Conservation (phyloP, 2,329 filamentous ascomycete genomes). For the Daldinia sp. region DNA sequence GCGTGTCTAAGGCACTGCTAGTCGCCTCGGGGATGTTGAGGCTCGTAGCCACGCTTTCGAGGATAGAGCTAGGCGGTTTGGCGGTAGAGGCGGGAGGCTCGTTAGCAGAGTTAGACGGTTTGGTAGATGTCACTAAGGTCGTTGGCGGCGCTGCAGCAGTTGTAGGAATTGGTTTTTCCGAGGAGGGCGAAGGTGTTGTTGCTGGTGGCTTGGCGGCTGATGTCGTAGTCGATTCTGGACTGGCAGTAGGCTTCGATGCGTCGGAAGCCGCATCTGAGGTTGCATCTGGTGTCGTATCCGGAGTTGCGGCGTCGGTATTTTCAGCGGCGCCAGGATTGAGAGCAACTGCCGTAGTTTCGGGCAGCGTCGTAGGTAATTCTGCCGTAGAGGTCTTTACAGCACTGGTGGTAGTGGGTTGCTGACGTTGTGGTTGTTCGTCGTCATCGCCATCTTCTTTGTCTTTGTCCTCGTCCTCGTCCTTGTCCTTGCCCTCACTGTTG, state of each 20-base stretch:
- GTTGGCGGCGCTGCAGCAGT: not conserved
- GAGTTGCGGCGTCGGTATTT: constrained; percentile 9
- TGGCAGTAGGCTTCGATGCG: constrained; percentile 12
- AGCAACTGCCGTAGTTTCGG: constrained; percentile 25
- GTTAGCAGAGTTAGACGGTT: not conserved
- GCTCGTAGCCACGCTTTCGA: constrained; percentile 38
- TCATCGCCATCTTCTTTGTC: not conserved
- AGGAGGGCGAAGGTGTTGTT: constrained; percentile 32
- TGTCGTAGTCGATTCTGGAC: constrained; percentile 20
- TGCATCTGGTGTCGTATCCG: no score
- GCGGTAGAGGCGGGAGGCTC: not conserved
- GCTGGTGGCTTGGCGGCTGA: constrained; percentile 10
- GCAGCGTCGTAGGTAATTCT: not conserved
- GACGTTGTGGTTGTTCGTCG: not conserved
- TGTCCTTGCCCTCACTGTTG: not conserved
- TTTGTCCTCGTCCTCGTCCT: not conserved
- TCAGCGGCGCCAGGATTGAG: constrained; percentile 21
- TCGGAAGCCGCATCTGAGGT: no score
- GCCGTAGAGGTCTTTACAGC: constrained; percentile 10
- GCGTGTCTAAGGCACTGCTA: constrained; percentile 13
- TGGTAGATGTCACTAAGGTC: not conserved
- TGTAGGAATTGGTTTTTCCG: constrained; percentile 31
- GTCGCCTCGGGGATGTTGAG: constrained; percentile 30
- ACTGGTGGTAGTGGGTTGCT: not conserved
- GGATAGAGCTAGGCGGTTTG: constrained; percentile 10